Conservation (phyloP, 1,139 yeast genomes). For the Wickerhamomyces sp. region DNA sequence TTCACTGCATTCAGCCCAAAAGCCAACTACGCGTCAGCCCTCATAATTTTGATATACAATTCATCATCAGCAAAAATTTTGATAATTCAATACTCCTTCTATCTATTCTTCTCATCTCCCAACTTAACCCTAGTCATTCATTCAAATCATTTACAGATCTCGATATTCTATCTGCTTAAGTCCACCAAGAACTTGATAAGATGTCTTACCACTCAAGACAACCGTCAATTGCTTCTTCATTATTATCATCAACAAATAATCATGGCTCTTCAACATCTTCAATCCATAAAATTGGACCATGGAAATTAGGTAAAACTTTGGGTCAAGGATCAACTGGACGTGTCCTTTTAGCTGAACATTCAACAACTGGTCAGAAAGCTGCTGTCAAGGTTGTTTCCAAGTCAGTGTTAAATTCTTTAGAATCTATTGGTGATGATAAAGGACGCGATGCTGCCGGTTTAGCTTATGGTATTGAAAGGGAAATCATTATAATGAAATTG, state of each 20-base stretch:
- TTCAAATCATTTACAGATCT: too few species aligned
- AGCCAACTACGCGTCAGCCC: too few species aligned
- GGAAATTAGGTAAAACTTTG: slow-evolving; percentile 73
- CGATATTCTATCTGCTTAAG: neutral
- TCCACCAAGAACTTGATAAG: slow-evolving; percentile 13
- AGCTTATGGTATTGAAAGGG: slow-evolving; percentile 80
- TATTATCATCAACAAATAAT: slow-evolving; percentile 26
- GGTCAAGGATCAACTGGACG: slow-evolving; percentile 84
- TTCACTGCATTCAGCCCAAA: too few species aligned
- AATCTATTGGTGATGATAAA: slow-evolving; percentile 30
- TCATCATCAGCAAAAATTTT: too few species aligned
- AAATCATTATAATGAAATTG: slow-evolving; percentile 76
- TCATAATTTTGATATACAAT: too few species aligned
- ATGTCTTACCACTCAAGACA: slow-evolving; percentile 29
- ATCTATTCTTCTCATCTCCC: neutral
- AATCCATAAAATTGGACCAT: slow-evolving; percentile 56
- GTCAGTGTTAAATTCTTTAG: slow-evolving; percentile 37
- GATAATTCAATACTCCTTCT: too few species aligned
- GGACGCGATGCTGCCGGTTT: slow-evolving; percentile 46
- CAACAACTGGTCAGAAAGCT: slow-evolving; percentile 65
- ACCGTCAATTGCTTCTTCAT: slow-evolving; percentile 27
- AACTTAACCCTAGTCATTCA: neutral
- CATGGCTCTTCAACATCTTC: slow-evolving; percentile 16
- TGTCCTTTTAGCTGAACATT: slow-evolving; percentile 68
- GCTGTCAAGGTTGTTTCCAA: slow-evolving; percentile 81